Base-by-base conservation (phyloP, 257 asterid genomes). In the Solanum acaule region DNA sequence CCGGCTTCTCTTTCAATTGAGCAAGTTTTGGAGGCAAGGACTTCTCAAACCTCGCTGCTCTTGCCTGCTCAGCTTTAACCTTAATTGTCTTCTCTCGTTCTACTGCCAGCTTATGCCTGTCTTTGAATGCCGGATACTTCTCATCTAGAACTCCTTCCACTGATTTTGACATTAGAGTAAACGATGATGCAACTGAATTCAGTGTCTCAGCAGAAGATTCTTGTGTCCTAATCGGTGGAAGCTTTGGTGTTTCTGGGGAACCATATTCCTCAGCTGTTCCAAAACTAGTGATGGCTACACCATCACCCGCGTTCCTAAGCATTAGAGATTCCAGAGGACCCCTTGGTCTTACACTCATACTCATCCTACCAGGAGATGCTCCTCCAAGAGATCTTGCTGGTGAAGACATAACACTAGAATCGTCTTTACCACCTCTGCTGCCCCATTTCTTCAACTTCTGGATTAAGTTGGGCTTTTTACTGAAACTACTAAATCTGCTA, bases 401-500 rank as follows among this genome's bases (percentile, higher is more conserved):
- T 10, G 98, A 97, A 79, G 97, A 94, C 82, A 92, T 86, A 38
- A 91, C 59, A 81, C 95, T 92, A 3, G 94, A 93, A 87, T 95
- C 99, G 29, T 97, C 99, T 93, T 89, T 94, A 88, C 91, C 92
- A 88, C 91, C 92, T 86, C 90, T 93, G 9, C 89, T 94, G 11
- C 98, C 98, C 99, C 99, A 96, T 88, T 93, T 96, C 96, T 94
- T 96, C 82, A 97, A 87, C 92, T 95, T 97, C 88, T 96, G 99
- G 84, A 97, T 92, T 87, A 97, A 92, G 75, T 93, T 87, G 14
- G 99, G 96, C 89, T 93, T 96, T 88, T 93, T 96, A 84, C 99
- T 93, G 56, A 93, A 67, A 84, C 92, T 93, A 89, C 98, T 96
- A 88, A 94, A 91, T 88, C 93, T 93, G 89, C 98, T 95, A 0